Base-by-base conservation (phyloP, 495 filamentous ascomycete genomes). In the Schizothecium vesticola region DNA sequence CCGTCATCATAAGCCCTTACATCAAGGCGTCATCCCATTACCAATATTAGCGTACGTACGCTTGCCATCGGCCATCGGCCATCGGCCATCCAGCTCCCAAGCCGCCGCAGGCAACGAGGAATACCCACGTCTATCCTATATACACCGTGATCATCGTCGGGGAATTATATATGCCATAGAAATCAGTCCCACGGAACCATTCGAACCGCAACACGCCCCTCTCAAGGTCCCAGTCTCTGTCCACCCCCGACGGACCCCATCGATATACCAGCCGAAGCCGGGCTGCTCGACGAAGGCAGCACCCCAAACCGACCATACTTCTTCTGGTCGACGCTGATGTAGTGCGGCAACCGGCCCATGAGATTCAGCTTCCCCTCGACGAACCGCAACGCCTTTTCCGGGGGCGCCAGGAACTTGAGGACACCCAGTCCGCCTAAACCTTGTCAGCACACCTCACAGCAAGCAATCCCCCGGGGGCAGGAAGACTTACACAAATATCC, bases 251-350 rank as follows among this genome's bases (percentile, higher is more conserved):
- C 75, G 69, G 87, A 85, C 60, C 81, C 85, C 80, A 90, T 78
- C 0, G 86, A 82, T 19, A 70, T 57, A 12, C 64, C 69, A 5
- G 75, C 85, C 81, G 61, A 78, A n/a, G 59, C 26, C 36, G 70
- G 59, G 25, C 65, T 60, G 16, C 66, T 59, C 12, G 58, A 61
- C 0, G 87, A 87, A 2, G 93, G 93, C 23, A 97, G 80, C 21
- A 97, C 91, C 0, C 93, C 93, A 74, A 94, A 96, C 60, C 93
- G 85, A n/a, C 93, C 93, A 74, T 92, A 96, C n/a, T 91, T 96
- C 85, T 96, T 96, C 76, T 97, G 93, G 74, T 97, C 93, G 13
- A 97, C 87, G 22, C 90, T 93, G 19, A 97, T 89, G 73, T 96
- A 97, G 78, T 94, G 90, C 19, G 93, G 92, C 51, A 97, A 78